Evolutionary conservation across 2,329 filamentous ascomycete genomes (phyloP).

Genomic region (Blastomyces gilchristii): DNA sequence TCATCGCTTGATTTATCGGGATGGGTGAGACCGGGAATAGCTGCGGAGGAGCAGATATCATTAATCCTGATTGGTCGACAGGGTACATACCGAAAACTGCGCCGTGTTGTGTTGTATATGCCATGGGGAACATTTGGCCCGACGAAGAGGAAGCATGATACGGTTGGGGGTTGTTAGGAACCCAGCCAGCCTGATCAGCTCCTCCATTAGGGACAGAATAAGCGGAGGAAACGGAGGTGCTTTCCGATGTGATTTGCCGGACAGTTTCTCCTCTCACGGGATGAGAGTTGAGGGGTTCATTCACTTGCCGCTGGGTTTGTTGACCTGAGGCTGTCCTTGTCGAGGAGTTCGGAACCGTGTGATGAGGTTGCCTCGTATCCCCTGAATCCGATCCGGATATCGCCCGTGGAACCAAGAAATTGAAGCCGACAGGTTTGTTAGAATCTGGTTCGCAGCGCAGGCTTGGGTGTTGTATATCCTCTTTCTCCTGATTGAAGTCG

Average conservation of each 20-base stretch:
- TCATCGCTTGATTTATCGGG: conserved; percentile 1
- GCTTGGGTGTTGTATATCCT: background rate
- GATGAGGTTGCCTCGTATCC: background rate
- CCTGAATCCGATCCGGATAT: background rate
- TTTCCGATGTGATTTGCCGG: conserved; percentile 8
- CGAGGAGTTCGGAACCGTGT: background rate
- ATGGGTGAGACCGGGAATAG: conserved; percentile 4
- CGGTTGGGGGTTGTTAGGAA: conserved; percentile 15
- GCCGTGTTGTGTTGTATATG: background rate
- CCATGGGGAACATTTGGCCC: background rate
- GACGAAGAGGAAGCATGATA: conserved; percentile 11
- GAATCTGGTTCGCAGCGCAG: background rate
- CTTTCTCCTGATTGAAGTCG: background rate
- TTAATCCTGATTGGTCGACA: conserved; percentile 7
- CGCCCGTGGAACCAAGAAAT: background rate
- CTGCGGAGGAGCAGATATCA: conserved; percentile 14
- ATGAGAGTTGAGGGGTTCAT: background rate
- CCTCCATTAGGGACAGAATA: conserved; percentile 10
- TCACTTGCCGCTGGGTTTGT: background rate
- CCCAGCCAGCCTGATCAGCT: conserved; percentile 15
- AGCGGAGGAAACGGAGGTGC: conserved; percentile 13
- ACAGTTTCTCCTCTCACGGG: background rate
- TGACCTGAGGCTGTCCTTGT: conserved; percentile 7
- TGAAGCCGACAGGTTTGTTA: background rate
- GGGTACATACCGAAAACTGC: background rate